A percentile compares a stretch with the other conserved stretches of the same genome.
Conservation (phyloP, 768 basidiomycete genomes). For the Exsudoporus frostii region DNA sequence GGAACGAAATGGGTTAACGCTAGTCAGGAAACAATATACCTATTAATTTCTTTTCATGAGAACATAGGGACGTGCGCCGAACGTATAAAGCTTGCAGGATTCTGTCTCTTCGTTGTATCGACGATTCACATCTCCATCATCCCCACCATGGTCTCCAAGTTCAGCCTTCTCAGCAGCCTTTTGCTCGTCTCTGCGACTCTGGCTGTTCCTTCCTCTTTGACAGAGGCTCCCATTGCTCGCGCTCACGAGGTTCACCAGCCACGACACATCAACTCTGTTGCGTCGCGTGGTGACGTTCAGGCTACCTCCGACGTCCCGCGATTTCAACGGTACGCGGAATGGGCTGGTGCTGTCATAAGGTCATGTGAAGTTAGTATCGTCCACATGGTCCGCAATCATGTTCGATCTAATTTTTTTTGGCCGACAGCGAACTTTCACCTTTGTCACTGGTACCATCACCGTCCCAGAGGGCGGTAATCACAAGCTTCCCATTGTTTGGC, state of each 20-base stretch:
- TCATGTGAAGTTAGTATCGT: slow-evolving; percentile 7
- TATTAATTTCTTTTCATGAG: neutral
- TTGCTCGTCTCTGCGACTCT: slow-evolving; percentile 18
- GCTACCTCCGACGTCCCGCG: neutral
- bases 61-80: neutral
- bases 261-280: too few relatives aligned
- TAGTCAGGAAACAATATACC: neutral
- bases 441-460: slow-evolving; percentile 19
- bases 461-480: slow-evolving; percentile 4
- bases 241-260: slow-evolving; percentile 12
- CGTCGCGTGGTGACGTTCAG: neutral
- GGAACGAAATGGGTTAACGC: neutral
- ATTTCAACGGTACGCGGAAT: too few relatives aligned
- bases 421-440: slow-evolving; percentile 19
- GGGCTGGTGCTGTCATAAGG: slow-evolving; percentile 21
- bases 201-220: slow-evolving; percentile 14
- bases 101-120: neutral
- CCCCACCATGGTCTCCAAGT: slow-evolving; percentile 18
- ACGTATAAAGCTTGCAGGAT: slow-evolving; percentile 11
- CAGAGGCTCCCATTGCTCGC: slow-evolving; percentile 10
- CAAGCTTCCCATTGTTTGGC: slow-evolving; percentile 17
- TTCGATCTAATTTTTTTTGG: neutral
- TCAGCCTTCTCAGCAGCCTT: slow-evolving; percentile 11
- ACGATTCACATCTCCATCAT: neutral
- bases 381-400: neutral